phyloP scores from a whole-genome alignment of 148 eudicot genomes.

The Suaeda aralocaspica region DNA sequence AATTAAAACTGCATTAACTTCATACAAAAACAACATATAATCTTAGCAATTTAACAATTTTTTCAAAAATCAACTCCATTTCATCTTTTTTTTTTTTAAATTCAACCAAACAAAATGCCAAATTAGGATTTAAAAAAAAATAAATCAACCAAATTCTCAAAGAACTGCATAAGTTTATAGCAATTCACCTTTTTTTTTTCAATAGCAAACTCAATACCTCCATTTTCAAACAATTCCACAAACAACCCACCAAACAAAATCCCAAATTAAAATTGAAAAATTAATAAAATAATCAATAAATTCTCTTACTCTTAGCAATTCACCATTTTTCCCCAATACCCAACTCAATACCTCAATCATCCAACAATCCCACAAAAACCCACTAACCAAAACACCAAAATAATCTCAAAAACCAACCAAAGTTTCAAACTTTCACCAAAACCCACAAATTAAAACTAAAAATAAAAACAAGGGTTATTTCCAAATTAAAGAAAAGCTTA shows the following conservation, averaged over 20 bases:
- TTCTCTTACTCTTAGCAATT: too few relatives aligned
- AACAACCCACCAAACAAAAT: neutral
- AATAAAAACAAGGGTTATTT: neutral
- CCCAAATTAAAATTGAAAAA: neutral
- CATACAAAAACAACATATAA: neutral
- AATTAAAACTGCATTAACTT: too few relatives aligned
- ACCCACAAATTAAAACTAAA: neutral
- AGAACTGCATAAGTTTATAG: too few relatives aligned
- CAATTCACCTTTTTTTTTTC: neutral
- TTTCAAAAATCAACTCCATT: neutral
- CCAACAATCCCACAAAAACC: constrained; percentile 1
- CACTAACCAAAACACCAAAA: neutral
- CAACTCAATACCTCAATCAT: neutral
- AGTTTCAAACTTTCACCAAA: neutral
- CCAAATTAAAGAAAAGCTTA: constrained; percentile 31
- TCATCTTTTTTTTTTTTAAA: too few relatives aligned
- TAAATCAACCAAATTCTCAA: too few relatives aligned
- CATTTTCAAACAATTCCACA: neutral
- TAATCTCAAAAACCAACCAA: neutral
- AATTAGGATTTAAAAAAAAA: too few relatives aligned
- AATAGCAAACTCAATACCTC: neutral
- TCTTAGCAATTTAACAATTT: too few relatives aligned
- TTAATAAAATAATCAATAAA: neutral
- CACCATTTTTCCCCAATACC: too few relatives aligned
- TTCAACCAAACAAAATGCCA: too few relatives aligned